Evolutionary conservation across 1,284 basidiomycete species (phyloP).

Genomic region (Ustilago tritici): DNA sequence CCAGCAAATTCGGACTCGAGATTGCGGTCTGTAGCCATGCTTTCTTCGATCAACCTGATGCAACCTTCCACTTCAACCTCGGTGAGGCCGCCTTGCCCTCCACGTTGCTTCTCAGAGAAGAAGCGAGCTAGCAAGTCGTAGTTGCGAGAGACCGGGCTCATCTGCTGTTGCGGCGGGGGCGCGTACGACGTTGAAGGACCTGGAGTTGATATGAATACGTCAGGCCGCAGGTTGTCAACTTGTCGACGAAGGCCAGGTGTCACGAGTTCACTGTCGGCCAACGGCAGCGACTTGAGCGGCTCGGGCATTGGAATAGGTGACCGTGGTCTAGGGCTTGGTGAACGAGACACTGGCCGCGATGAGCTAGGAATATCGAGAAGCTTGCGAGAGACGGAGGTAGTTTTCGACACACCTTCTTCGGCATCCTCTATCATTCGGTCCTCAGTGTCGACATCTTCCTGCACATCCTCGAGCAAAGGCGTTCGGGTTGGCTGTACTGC

Average conservation of each 20-base stretch:
- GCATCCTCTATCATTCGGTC: conserved; percentile 47
- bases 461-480: conserved; percentile 5
- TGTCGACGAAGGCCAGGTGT: conserved; percentile 48
- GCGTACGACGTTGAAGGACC: conserved; percentile 20
- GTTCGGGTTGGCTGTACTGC: background rate
- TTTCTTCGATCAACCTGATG: conserved; percentile 55
- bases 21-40: conserved; percentile 45
- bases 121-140: conserved; percentile 59
- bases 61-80: conserved; percentile 62
- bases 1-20: conserved; percentile 39
- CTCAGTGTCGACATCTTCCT: conserved; percentile 20
- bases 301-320: conserved; percentile 18
- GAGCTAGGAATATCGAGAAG: conserved; percentile 8
- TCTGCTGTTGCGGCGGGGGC: conserved; percentile 28
- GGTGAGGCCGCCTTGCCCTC: conserved; percentile 44
- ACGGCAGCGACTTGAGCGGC: conserved; percentile 22
- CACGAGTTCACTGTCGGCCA: conserved; percentile 37
- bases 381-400: conserved; percentile 3
- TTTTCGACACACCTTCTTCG: conserved; percentile 13
- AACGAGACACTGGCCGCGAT: conserved; percentile 7
- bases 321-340: conserved; percentile 19
- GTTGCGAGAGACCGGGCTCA: conserved; percentile 55
- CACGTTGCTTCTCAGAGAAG: conserved; percentile 57
- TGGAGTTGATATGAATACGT: conserved; percentile 10
- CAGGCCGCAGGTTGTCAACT: conserved; percentile 5